Base-by-base conservation (phyloP, 2,329 filamentous ascomycete genomes). In the Aspergillus viridinutans region DNA sequence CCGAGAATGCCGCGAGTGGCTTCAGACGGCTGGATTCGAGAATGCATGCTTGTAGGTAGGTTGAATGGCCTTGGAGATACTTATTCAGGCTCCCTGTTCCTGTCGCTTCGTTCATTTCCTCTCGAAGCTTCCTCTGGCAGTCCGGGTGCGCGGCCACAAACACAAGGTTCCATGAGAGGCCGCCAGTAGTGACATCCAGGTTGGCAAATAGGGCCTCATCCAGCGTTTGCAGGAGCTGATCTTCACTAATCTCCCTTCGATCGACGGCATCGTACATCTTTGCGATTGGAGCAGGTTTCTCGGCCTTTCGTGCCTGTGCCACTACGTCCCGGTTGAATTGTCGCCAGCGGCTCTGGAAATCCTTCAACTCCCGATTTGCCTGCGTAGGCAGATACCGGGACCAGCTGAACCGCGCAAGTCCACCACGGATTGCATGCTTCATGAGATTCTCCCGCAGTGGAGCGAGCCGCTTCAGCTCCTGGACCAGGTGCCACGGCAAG, bases 151-250 rank as follows among this genome's bases (percentile, higher is more conserved):
- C 66, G 1, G 77, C 76, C 0, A 81, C 64, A 49, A 78, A 75
- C 0, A 78, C 64, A 0, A 77, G 59, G n/a, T 68, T 72, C 78
- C 79, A 81, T 0, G 75, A 73, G 0, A 80, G 50, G 1, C 64
- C 76, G 4, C 75, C 74, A 2, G 72, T 72, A 0, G 77, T 78
- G 8, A 81, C 78, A 56, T 81, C 79, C 1, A 81, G 68, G 56
- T 81, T 80, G 2, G 76, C 78, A 57, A 74, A 81, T 0, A 81
- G 69, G 47, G 72, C 71, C 61, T 81, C 79, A 57, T 81, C 77
- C 5, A 80, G 61, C 0, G 79, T 80, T 29, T 79, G 78, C 0
- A 74, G 63, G 1, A 75, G 52, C 45, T 76, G 56, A 5, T 71
- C 64, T 12, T 53, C 54, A 1, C 56, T 64, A 21, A 75, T 64